Percentiles rank a stretch among this genome's conserved stretches.
Conservation (phyloP, 768 basidiomycete genomes). For the Dacryopinax primogenitus region DNA sequence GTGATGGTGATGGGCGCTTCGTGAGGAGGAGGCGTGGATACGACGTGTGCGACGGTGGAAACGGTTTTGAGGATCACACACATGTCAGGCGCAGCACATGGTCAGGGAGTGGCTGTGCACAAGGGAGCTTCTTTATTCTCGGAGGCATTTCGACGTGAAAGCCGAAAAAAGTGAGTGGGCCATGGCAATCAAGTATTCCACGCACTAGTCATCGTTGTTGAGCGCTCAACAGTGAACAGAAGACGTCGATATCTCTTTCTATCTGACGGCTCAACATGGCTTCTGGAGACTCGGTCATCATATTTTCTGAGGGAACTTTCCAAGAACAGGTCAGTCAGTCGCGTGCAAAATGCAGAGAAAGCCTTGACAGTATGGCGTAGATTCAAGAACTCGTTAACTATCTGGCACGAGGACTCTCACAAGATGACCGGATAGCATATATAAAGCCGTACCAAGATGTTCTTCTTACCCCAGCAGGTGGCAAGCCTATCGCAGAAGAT, state of each 20-base stretch:
- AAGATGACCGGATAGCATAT: slow-evolving; percentile 51
- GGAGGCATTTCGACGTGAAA: not conserved
- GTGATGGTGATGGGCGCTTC: not conserved
- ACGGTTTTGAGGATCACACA: too few species aligned
- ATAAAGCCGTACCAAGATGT: slow-evolving; percentile 55
- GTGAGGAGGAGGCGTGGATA: not conserved
- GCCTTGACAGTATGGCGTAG: slow-evolving; percentile 29
- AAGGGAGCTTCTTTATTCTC: not conserved
- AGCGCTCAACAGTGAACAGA: not conserved
- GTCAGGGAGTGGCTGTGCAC: not conserved
- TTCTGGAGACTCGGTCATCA: slow-evolving; percentile 59
- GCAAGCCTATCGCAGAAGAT: slow-evolving; percentile 44
- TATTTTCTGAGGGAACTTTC: slow-evolving; percentile 80
- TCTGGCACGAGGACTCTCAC: slow-evolving; percentile 48
- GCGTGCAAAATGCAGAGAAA: not conserved
- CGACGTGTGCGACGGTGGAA: slow-evolving; percentile 7
- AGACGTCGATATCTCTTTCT: not conserved
- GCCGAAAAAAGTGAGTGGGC: slow-evolving; percentile 1
- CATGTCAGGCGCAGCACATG: too few species aligned
- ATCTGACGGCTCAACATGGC: slow-evolving; percentile 37
- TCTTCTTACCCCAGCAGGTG: slow-evolving; percentile 39
- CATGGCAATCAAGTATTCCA: too few species aligned
- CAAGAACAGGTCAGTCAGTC: slow-evolving; percentile 55
- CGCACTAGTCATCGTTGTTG: too few species aligned
- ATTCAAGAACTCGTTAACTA: slow-evolving; percentile 69